A percentile compares a stretch with the other conserved stretches of the same genome.
Conservation (phyloP, 176 grass and related monocot species). For the Coix lacrymajobi region DNA sequence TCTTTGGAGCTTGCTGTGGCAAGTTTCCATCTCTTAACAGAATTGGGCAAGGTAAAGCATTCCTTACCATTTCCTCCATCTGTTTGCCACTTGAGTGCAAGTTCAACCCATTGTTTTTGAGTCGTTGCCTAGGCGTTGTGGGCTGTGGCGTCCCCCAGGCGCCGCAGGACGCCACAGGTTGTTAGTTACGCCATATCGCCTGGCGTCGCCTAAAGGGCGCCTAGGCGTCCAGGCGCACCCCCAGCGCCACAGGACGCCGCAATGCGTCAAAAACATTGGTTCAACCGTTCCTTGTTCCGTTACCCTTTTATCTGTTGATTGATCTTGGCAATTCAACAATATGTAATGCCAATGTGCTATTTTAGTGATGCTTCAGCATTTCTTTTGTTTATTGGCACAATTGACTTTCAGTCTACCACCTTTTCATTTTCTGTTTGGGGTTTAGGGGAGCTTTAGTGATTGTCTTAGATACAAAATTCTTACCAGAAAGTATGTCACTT, state of each 20-base stretch:
- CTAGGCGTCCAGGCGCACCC: no score
- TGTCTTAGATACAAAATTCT: neutral
- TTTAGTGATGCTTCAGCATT: neutral
- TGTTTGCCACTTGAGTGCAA: slow-evolving; percentile 8
- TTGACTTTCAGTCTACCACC: neutral
- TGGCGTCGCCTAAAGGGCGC: no score
- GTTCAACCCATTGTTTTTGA: no score
- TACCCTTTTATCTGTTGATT: neutral
- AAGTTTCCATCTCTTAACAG: slow-evolving; percentile 71
- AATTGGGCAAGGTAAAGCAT: slow-evolving; percentile 63
- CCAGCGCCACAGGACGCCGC: no score
- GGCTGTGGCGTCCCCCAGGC: no score
- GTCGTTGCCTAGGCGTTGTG: no score
- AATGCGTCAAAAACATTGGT: no score
- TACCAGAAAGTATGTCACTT: slow-evolving; percentile 4
- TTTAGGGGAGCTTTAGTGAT: neutral
- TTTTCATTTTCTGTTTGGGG: neutral
- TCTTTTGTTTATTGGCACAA: slow-evolving; percentile 3
- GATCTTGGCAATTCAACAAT: neutral
- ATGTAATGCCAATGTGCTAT: neutral
- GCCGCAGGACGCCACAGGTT: no score
- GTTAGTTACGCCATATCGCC: no score
- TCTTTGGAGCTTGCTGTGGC: slow-evolving; percentile 71
- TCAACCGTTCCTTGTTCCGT: neutral
- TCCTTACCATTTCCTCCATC: neutral